Evolutionary conservation across 2,329 filamentous ascomycete species (phyloP).

Genomic region (Graphiopsis chlorocephala): DNA sequence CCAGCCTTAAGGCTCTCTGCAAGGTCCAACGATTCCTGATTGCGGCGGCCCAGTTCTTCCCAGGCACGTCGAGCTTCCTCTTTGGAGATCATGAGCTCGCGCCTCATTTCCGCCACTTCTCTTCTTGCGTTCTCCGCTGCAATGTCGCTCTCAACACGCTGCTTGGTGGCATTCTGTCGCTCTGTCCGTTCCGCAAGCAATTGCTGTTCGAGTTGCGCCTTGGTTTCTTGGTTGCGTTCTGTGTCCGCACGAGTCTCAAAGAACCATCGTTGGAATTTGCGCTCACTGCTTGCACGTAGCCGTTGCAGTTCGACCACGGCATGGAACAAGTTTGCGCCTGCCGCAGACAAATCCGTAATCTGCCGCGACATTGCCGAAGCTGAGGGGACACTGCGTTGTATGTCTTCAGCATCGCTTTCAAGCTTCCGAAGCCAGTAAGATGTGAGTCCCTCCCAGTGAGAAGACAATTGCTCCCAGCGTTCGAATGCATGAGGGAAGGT

Average conservation of each 20-base stretch:
- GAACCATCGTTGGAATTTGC: conserved; percentile 98
- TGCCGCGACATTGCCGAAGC: conserved; percentile 87
- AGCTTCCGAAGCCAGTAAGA: conserved; percentile 95
- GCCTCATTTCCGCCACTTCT: conserved; percentile 77
- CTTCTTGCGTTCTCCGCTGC: conserved; percentile 29
- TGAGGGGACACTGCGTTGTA: conserved; percentile 71
- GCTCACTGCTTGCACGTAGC: conserved; percentile 87
- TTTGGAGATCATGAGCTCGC: conserved; percentile 90
- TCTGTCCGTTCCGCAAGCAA: conserved; percentile 72
- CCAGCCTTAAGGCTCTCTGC: conserved; percentile 83
- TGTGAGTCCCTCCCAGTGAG: conserved; percentile 96
- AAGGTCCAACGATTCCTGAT: conserved; percentile 88
- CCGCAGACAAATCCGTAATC: conserved; percentile 94
- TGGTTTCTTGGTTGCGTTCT: conserved; percentile 78
- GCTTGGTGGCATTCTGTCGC: conserved; percentile 60
- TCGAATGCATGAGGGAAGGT: conserved; percentile 96
- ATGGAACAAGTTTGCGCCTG: conserved; percentile 94
- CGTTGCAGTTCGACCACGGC: conserved; percentile 95
- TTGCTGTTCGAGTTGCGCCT: conserved; percentile 72
- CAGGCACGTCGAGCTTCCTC: conserved; percentile 93
- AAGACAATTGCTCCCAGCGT: conserved; percentile 93
- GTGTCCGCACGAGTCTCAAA: conserved; percentile 89
- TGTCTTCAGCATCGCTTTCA: conserved; percentile 84
- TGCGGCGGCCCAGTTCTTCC: conserved; percentile 91
- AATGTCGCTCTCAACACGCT: conserved; percentile 28